Conservation (phyloP, 768 basidiomycete species). For the Mycena albidolilacea region DNA sequence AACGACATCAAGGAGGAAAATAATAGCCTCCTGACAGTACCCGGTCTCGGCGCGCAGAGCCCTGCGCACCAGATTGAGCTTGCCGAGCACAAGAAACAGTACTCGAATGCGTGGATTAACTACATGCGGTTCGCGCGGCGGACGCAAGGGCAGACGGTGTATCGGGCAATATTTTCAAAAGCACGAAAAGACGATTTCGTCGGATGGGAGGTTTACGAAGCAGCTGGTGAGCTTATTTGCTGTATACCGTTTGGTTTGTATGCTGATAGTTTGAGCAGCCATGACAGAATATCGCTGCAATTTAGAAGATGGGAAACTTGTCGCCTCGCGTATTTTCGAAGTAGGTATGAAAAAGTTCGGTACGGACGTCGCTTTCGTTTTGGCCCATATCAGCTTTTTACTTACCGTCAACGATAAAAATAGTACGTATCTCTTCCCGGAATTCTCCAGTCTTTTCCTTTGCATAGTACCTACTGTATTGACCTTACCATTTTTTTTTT, state of each 20-base stretch:
- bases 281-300: constrained; percentile 93
- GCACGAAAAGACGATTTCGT: constrained; percentile 83
- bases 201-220: constrained; percentile 95
- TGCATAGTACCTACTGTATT: constrained; percentile 13
- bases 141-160: constrained; percentile 88
- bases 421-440: constrained; percentile 83
- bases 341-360: constrained; percentile 89
- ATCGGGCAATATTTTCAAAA: constrained; percentile 83
- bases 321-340: constrained; percentile 94
- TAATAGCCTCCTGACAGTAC: background rate
- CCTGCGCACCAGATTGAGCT: constrained; percentile 54
- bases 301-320: constrained; percentile 73
- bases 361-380: constrained; percentile 87
- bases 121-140: constrained; percentile 95
- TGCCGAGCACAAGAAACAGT: constrained; percentile 74
- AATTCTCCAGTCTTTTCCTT: background rate
- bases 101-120: constrained; percentile 86
- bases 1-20: constrained; percentile 10
- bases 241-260: constrained; percentile 26
- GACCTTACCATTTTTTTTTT: background rate
- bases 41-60: background rate
- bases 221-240: constrained; percentile 75
- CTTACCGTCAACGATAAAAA: constrained; percentile 96
- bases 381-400: constrained; percentile 92
- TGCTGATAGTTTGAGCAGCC: constrained; percentile 64